A percentile compares a stretch with the other conserved stretches of the same genome.
phyloP scores from a whole-genome alignment of 352 stramenopile genomes.

The Plasmopara viticola region DNA sequence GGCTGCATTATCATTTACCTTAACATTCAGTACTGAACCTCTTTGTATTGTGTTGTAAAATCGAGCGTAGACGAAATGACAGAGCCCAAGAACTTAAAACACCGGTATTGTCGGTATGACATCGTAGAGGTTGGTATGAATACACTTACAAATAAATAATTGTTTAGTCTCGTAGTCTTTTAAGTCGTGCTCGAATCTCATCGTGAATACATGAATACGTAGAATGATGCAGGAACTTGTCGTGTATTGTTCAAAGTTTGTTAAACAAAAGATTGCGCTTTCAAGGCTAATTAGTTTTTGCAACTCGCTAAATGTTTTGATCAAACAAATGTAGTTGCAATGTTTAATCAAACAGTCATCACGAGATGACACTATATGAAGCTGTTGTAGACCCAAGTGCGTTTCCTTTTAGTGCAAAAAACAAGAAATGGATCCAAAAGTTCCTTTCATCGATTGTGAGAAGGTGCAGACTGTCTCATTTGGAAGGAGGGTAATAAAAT shows the following conservation, averaged over 20 bases:
- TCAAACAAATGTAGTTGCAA: conserved; percentile 94
- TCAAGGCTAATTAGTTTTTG: too few species aligned
- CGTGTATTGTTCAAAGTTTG: conserved; percentile 99
- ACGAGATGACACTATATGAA: conserved; percentile 66
- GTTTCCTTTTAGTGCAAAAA: conserved; percentile 43
- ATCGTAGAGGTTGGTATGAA: conserved; percentile 89
- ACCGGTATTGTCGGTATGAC: conserved; percentile 84
- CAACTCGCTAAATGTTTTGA: conserved; percentile 97
- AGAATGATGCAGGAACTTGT: conserved; percentile 96
- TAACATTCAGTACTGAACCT: conserved; percentile 97
- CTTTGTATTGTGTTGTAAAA: conserved; percentile 78
- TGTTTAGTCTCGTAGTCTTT: conserved; percentile 91
- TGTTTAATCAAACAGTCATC: conserved; percentile 83
- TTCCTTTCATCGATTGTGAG: conserved; percentile 64
- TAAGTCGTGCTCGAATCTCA: conserved; percentile 70
- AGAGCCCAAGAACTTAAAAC: conserved; percentile 90
- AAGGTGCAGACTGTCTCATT: conserved; percentile 91
- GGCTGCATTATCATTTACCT: conserved; percentile 97
- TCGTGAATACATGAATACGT: conserved; percentile 98
- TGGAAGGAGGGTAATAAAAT: conserved; percentile 90
- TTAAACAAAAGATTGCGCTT: conserved; percentile 84
- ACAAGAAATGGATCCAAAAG: conserved; percentile 60
- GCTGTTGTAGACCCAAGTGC: conserved; percentile 32
- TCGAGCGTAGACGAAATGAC: conserved; percentile 93
- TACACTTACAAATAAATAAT: conserved; percentile 90